phyloP scores from a whole-genome alignment of 805 yeast genomes.

The Vanderwaltozyma yarrowii region DNA sequence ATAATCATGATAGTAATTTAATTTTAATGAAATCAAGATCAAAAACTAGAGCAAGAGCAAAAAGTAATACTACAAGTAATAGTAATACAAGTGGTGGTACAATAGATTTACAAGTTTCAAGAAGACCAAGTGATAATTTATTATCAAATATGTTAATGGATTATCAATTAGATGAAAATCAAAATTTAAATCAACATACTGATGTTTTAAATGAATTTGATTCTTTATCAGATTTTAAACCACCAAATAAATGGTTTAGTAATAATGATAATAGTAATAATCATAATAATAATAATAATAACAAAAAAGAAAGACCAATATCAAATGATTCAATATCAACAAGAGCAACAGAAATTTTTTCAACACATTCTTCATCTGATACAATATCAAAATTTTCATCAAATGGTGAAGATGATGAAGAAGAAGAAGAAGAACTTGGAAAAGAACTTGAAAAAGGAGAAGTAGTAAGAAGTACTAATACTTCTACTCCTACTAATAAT shows the following conservation, averaged over 20 bases:
- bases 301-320: slow-evolving; percentile 18
- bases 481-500: too few species aligned
- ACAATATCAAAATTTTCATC: slow-evolving; percentile 21
- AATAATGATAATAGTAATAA: too few species aligned
- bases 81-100: slow-evolving; percentile 9
- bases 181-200: not conserved
- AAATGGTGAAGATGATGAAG: slow-evolving; percentile 18
- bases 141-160: slow-evolving; percentile 9
- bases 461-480: too few species aligned
- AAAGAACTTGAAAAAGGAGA: not conserved
- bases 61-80: not conserved
- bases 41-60: not conserved
- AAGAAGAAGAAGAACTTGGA: slow-evolving; percentile 1
- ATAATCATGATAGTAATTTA: too few species aligned
- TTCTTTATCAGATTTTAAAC: slow-evolving; percentile 11
- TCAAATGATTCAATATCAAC: slow-evolving; percentile 23
- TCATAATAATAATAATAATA: slow-evolving; percentile 3
- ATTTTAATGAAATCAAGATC: too few species aligned
- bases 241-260: slow-evolving; percentile 9
- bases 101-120: slow-evolving; percentile 20
- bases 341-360: slow-evolving; percentile 19
- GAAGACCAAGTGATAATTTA: slow-evolving; percentile 28
- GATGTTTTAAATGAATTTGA: not conserved
- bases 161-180: slow-evolving; percentile 1
- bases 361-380: slow-evolving; percentile 21